Evolutionary conservation across 148 eudicot genomes (phyloP), one percentile per base, ranked within the genome.

Genomic region (Cornus controversa): DNA sequence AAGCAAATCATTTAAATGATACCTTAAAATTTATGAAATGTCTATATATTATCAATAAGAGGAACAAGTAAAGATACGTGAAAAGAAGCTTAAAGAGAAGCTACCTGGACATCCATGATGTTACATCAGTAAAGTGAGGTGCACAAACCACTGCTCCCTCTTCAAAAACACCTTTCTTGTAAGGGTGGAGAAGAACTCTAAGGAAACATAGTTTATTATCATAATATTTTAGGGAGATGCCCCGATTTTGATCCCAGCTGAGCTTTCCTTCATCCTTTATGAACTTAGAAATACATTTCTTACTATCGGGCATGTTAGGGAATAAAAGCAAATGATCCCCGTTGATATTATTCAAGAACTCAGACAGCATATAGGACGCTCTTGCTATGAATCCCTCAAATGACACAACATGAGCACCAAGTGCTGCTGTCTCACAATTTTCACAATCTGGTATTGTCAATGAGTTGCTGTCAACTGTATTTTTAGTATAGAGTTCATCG

Each of bases 61-160:
- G 45, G 45, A 40, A 40, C 10, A 40, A 6, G 45, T 40, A 40
- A 0, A 40, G 45, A 40, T 40, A 40, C 45, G 0, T 5, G 10
- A 9, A 9, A 40, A 40, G n/a, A 0, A 40, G 45, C 10, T 6
- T 3, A 40, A 8, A 16, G 71, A 37, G 74, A 27, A 47, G 24
- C 16, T 73, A 91, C 98, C 96, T 87, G 82, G 89, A 84, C 69
- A 71, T 86, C 84, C 80, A 89, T 47, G 65, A 62, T 25, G 70
- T 40, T 63, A 92, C 63, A 78, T 94, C 98, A 76, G 93, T 80
- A 73, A 78, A 68, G 71, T 64, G 81, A 79, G 98, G 97, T 8
- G 97, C 95, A 89, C 92, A 93, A 81, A 95, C 84, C 73, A 89
- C 91, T 8, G 97, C 97, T 71, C 96, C 94, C 75, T 93, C 97